Percentiles rank a stretch among this genome's conserved stretches.
Conservation (phyloP, 2,329 filamentous ascomycete genomes). For the Paracorniculantispora psalliotae region DNA sequence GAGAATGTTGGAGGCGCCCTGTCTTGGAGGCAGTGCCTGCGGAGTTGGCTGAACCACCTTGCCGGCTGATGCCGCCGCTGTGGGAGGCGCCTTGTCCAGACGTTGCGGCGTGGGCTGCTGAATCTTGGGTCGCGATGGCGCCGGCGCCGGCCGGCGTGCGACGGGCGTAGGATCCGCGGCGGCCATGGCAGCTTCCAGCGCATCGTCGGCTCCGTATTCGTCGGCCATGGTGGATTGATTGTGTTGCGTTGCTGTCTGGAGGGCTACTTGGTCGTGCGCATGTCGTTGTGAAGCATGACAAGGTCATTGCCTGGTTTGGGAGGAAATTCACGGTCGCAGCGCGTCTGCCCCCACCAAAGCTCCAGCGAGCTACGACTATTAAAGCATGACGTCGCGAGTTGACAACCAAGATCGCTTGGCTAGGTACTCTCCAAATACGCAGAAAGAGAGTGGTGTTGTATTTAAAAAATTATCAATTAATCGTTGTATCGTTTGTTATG, state of each 20-base stretch:
- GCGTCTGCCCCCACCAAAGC: not conserved
- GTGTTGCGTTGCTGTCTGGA: not conserved
- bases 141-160: conserved; percentile 23
- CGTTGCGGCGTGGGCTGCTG: conserved; percentile 50
- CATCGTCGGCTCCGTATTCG: conserved; percentile 54
- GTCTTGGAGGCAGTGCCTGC: conserved; percentile 67
- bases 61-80: conserved; percentile 27
- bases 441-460: too few relatives aligned
- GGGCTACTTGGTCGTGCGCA: not conserved
- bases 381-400: not conserved
- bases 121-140: conserved; percentile 39
- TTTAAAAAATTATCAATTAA: too few relatives aligned
- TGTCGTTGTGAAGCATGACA: not conserved
- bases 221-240: conserved; percentile 40
- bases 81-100: conserved; percentile 45
- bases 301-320: not conserved
- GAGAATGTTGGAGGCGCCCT: conserved; percentile 70
- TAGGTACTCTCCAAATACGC: too few relatives aligned
- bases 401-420: not conserved
- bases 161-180: conserved; percentile 36
- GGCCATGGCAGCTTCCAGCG: conserved; percentile 51
- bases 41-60: conserved; percentile 83
- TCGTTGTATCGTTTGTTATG: too few relatives aligned
- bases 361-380: not conserved
- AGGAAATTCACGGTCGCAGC: conserved; percentile 2